Base-by-base conservation (phyloP, 2,329 filamentous ascomycete species). In the Colletotrichum filicis region DNA sequence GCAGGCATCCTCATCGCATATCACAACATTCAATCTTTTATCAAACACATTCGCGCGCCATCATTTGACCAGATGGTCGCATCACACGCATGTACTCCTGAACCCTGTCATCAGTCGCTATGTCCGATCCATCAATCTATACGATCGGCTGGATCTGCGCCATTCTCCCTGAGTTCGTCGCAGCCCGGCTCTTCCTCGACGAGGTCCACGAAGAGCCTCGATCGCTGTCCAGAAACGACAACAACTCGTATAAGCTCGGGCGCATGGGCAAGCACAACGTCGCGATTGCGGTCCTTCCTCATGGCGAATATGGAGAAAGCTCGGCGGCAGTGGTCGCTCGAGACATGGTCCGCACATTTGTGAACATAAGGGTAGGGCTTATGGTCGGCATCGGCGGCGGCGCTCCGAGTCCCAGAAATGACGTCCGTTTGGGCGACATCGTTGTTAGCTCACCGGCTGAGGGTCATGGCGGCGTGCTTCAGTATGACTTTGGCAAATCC, bases 141-240 rank as follows among this genome's bases (percentile, higher is more conserved):
- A 80, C 78, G 0, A 70, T 83, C 3, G 81, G 79, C 0, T 83
- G 80, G 80, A 76, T 82, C 0, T 82, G 78, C 56, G 79, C 81
- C 0, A 35, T 82, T 0, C 64, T 60, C 1, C 71, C 77, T 1
- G 80, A 83, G 24, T 74, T 76, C 64, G 75, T 76, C 3, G 80
- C 79, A 6, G 79, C 79, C 1, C 53, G 60, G 1, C 74, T 58
- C 7, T 78, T 82, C 75, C 68, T 83, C 75, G 79, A 82, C 19
- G 69, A 78, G 5, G 14, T 79, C 75, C 1, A 71, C 74, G 55
- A 46, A 11, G 22, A 22, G 1, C 77, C 75, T 8, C 79, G 75
- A 19, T 79, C 74, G 2, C 80, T 4, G 5, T 22, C 5, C 11
- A 32, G 0, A 0, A 19, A 22, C 26, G 73, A 71, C 74, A 75